Percentiles rank a stretch among this genome's conserved stretches.
Evolutionary conservation across 2,329 filamentous ascomycete species (phyloP).

Genomic region (Periconia macrospinosa): DNA sequence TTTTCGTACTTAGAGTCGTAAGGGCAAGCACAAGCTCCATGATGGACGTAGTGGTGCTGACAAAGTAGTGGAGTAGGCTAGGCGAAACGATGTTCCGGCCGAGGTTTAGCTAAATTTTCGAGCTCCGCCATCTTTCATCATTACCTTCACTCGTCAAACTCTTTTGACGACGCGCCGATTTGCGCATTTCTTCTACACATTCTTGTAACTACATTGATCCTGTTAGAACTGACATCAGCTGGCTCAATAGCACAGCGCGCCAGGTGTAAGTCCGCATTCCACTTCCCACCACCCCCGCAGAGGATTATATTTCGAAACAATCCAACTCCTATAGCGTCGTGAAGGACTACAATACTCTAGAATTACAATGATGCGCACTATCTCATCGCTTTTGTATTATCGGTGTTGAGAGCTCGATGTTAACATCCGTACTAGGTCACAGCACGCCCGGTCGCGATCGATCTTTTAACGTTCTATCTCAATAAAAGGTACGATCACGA

Average conservation of each 20-base stretch:
- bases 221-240: background rate
- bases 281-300: slow-evolving; percentile 24
- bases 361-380: slow-evolving; percentile 58
- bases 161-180: background rate
- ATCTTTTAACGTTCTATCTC: background rate
- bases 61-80: background rate
- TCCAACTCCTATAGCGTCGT: slow-evolving; percentile 61
- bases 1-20: too few relatives aligned
- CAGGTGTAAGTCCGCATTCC: slow-evolving; percentile 5
- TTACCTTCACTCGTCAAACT: background rate
- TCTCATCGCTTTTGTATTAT: slow-evolving; percentile 9
- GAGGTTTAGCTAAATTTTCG: background rate
- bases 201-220: background rate
- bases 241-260: background rate
- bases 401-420: slow-evolving; percentile 6
- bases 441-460: background rate
- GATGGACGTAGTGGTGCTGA: background rate
- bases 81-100: background rate
- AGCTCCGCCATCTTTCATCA: background rate
- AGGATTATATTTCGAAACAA: slow-evolving; percentile 55
- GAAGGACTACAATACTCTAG: slow-evolving; percentile 57
- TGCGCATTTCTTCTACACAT: background rate
- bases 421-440: slow-evolving; percentile 19
- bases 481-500: slow-evolving; percentile 46
- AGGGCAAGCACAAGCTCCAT: too few relatives aligned